phyloP scores from a whole-genome alignment of 805 yeast genomes.

The Nakazawaea wickerhamii region DNA sequence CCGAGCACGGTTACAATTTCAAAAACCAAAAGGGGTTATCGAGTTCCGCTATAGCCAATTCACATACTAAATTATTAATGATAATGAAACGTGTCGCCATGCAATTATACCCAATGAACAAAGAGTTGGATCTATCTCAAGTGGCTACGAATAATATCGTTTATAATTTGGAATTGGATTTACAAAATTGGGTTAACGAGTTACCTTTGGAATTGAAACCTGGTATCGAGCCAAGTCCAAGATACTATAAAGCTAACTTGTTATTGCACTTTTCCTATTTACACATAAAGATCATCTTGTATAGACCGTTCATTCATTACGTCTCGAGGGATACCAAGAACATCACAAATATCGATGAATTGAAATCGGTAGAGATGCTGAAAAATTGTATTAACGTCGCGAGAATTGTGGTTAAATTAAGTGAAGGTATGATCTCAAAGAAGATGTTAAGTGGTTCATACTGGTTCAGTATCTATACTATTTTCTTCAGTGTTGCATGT shows the following conservation, averaged over 20 bases:
- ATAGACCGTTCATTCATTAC: slow-evolving; percentile 86
- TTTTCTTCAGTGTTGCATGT: slow-evolving; percentile 85
- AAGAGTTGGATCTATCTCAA: slow-evolving; percentile 25
- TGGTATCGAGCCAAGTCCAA: slow-evolving; percentile 59
- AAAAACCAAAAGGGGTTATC: slow-evolving; percentile 46
- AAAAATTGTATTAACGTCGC: slow-evolving; percentile 82
- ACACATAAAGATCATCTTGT: slow-evolving; percentile 74
- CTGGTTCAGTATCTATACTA: slow-evolving; percentile 88
- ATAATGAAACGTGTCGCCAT: slow-evolving; percentile 68
- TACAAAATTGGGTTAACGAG: slow-evolving; percentile 65
- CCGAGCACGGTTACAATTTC: slow-evolving; percentile 49
- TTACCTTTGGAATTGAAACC: slow-evolving; percentile 72
- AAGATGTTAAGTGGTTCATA: slow-evolving; percentile 76
- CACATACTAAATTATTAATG: slow-evolving; percentile 70
- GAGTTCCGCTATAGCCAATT: slow-evolving; percentile 76
- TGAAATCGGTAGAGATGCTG: slow-evolving; percentile 66
- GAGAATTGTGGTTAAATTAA: slow-evolving; percentile 71
- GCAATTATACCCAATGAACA: slow-evolving; percentile 69
- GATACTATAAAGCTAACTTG: slow-evolving; percentile 69
- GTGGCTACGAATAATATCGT: slow-evolving; percentile 36
- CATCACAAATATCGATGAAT: slow-evolving; percentile 33
- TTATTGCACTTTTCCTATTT: slow-evolving; percentile 65
- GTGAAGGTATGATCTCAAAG: slow-evolving; percentile 72
- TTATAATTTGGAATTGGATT: slow-evolving; percentile 58
- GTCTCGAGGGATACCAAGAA: slow-evolving; percentile 49